Conservation (phyloP, 2,329 filamentous ascomycete genomes). For the Neurospora crassa region DNA sequence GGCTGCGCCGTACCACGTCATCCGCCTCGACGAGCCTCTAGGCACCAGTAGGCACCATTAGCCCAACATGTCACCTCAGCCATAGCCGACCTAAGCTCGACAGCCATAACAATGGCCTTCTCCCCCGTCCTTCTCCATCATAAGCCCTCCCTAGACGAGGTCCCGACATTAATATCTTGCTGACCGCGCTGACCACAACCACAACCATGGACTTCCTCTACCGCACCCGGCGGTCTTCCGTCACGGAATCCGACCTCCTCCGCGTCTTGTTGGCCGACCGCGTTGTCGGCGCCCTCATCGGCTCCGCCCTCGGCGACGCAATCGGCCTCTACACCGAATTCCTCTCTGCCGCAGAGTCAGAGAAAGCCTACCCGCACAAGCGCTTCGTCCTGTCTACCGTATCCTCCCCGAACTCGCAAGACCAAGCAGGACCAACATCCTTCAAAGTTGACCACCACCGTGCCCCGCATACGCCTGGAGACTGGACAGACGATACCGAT, state of each 20-base stretch:
- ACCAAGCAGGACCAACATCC: slow-evolving; percentile 23
- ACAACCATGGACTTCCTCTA: neutral
- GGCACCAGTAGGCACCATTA: neutral
- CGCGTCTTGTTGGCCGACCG: slow-evolving; percentile 22
- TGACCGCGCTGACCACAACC: no score
- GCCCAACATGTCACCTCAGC: neutral
- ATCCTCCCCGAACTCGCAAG: slow-evolving; percentile 18
- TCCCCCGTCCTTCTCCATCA: neutral
- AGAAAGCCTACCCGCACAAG: slow-evolving; percentile 26
- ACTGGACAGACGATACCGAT: slow-evolving; percentile 48
- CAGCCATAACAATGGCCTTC: neutral
- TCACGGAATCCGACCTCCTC: slow-evolving; percentile 7
- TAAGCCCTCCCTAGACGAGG: neutral
- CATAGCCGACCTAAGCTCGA: neutral
- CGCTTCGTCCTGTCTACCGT: slow-evolving; percentile 28
- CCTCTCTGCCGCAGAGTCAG: slow-evolving; percentile 27
- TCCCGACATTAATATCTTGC: neutral
- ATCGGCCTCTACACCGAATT: slow-evolving; percentile 47
- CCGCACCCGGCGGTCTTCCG: neutral
- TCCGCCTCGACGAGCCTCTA: neutral
- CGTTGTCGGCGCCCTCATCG: slow-evolving; percentile 36
- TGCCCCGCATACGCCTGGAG: slow-evolving; percentile 29
- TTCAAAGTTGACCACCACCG: slow-evolving; percentile 36
- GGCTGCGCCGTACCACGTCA: neutral
- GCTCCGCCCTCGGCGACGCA: slow-evolving; percentile 43